Evolutionary conservation across 106 monocot species (phyloP).

Genomic region (Dendrobium catenatum): DNA sequence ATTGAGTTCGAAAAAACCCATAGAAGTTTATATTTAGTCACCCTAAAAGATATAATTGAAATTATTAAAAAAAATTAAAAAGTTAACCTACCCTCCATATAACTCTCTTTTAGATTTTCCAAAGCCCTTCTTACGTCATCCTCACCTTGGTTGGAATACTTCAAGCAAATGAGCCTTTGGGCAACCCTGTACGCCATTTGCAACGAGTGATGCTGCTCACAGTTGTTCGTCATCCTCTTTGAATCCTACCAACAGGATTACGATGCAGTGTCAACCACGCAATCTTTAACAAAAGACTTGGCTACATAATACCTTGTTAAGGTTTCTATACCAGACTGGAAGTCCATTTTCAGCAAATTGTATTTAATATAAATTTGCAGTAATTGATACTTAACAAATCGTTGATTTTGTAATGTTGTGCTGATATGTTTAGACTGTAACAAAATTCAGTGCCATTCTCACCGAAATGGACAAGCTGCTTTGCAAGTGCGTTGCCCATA

Average conservation of each 20-base stretch:
- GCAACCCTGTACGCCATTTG: slow-evolving; percentile 64
- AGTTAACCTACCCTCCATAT: slow-evolving; percentile 37
- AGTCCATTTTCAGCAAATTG: not conserved
- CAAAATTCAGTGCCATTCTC: no score
- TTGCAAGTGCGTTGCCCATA: not conserved
- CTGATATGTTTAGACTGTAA: not conserved
- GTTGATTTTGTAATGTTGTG: not conserved
- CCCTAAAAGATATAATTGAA: not conserved
- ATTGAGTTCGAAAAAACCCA: not conserved
- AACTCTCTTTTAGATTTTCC: slow-evolving; percentile 63
- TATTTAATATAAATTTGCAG: no score
- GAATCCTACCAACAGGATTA: slow-evolving; percentile 40
- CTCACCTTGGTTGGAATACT: slow-evolving; percentile 85
- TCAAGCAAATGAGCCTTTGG: slow-evolving; percentile 89
- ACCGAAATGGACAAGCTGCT: not conserved
- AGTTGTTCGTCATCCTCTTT: slow-evolving; percentile 60
- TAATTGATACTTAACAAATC: not conserved
- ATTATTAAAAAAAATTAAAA: slow-evolving; percentile 16
- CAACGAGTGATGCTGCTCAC: slow-evolving; percentile 53
- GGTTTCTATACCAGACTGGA: not conserved
- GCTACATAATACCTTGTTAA: not conserved
- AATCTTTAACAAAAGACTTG: no score
- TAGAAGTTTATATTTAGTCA: not conserved
- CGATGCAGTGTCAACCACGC: not conserved
- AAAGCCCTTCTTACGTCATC: slow-evolving; percentile 70